Base-by-base conservation (phyloP, 495 filamentous ascomycete genomes). In the Hyaloscypha bicolor region DNA sequence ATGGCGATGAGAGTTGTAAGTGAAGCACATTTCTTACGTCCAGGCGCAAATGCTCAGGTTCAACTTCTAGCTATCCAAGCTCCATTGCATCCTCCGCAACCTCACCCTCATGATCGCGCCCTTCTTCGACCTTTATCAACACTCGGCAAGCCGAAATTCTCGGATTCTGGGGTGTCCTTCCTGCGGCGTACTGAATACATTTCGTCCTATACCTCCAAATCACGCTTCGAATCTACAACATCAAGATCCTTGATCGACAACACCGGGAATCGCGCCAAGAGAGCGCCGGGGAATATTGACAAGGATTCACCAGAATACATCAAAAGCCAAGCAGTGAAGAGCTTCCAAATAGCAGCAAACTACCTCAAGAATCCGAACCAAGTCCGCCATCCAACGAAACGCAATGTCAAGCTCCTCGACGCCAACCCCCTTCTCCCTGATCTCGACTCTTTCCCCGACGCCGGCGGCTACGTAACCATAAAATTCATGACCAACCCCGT, bases 161-260 rank as follows among this genome's bases (percentile, higher is more conserved):
- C 80, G 35, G 88, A 88, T 19, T 84, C 90, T 3, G 85, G 85
- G 58, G 91, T 96, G 60, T 97, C 93, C 69, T 98, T 99, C 86
- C 86, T 99, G 62, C 91, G 95, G 42, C 89, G 94, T 55, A 97
- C 96, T 16, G 96, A 99, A 75, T 97, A 98, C 75, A 97, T 96
- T 65, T 93, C 94, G 62, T 79, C 72, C 48, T 70, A 72, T 42
- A 74, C 55, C 30, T 68, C 69, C 11, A 74, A 72, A 64, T 65
- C 66, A 29, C 70, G 71, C 37, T 73, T 71, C 56, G 73, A 75
- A 21, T 70, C 72, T 22, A 69, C 67, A 30, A 74, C 69, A 25
- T 68, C 72, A 31, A 67, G 62, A 61, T 66, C 66, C 3, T 59
- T 74, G 21, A 68, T 72, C 25, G 45, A 66, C 29, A 72, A 68